Percentiles rank a stretch among this genome's conserved stretches.
Conservation (phyloP, 23 red algal species). For the Agarophyton chilense region DNA sequence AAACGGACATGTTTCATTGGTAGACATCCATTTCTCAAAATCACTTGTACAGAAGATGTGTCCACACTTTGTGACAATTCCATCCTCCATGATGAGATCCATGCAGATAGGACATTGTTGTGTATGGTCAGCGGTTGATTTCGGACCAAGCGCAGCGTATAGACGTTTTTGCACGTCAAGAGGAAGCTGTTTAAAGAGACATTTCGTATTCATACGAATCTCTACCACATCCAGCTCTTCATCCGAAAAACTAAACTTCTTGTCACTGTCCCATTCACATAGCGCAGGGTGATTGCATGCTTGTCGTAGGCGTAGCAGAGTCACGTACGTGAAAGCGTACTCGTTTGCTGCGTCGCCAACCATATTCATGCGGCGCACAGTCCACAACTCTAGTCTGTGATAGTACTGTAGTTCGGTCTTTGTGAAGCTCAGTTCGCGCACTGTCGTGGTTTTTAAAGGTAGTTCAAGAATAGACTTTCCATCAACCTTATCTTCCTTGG, state of each 20-base stretch:
- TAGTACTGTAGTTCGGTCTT: conserved; percentile 30
- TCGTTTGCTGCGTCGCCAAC: not conserved
- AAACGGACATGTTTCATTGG: conserved; percentile 21
- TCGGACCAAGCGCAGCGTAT: not conserved
- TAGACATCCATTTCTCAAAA: conserved; percentile 40
- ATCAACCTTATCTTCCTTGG: conserved; percentile 58
- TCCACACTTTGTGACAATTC: conserved; percentile 44
- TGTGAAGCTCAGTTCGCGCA: conserved; percentile 39
- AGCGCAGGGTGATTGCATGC: conserved; percentile 60
- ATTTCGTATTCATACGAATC: conserved; percentile 17
- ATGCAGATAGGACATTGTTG: conserved; percentile 36
- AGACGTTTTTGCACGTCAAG: conserved; percentile 10
- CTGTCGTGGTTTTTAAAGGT: conserved; percentile 15
- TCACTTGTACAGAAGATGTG: conserved; percentile 37
- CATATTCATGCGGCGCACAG: conserved; percentile 1
- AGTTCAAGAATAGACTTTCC: conserved; percentile 63
- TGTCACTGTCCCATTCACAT: conserved; percentile 2
- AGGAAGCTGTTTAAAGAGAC: conserved; percentile 10
- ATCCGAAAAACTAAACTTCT: conserved; percentile 30
- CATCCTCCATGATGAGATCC: conserved; percentile 26
- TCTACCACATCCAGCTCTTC: conserved; percentile 46
- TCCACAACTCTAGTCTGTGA: not conserved
- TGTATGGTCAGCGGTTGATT: not conserved
- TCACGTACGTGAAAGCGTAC: not conserved
- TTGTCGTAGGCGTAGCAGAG: conserved; percentile 67